A percentile compares a stretch with the other conserved stretches of the same genome.
Conservation (phyloP, 768 basidiomycete genomes). For the Serpula lacrymans region DNA sequence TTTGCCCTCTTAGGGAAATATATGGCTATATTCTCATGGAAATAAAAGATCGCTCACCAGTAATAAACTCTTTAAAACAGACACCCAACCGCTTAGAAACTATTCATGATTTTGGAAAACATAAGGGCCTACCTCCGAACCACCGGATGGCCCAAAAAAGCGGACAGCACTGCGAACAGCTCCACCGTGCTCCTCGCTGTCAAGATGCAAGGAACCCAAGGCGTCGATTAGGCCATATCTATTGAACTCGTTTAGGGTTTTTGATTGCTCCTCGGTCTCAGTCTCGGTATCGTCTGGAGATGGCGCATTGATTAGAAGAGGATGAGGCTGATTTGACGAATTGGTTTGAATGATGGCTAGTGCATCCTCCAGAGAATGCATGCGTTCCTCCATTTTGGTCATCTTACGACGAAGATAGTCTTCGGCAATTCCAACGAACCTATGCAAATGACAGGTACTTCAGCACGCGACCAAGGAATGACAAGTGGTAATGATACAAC, state of each 20-base stretch:
- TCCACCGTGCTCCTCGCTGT: constrained; percentile 22
- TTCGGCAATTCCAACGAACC: constrained; percentile 51
- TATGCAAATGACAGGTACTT: constrained; percentile 17
- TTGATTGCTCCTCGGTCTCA: constrained; percentile 15
- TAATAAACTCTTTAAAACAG: constrained; percentile 48
- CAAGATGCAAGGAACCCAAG: constrained; percentile 44
- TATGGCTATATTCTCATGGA: not conserved
- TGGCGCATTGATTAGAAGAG: constrained; percentile 30
- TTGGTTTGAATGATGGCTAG: constrained; percentile 43
- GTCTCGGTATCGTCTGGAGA: constrained; percentile 25
- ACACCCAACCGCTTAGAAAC: no score
- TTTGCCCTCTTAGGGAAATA: constrained; percentile 12
- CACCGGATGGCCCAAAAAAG: constrained; percentile 48
- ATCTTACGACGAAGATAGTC: constrained; percentile 50
- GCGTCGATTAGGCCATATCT: constrained; percentile 28
- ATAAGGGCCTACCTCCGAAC: constrained; percentile 41
- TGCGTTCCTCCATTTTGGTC: constrained; percentile 43
- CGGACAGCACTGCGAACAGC: no score
- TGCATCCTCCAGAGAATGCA: constrained; percentile 54
- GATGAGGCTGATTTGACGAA: constrained; percentile 39
- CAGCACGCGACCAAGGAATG: not conserved
- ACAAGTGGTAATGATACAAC: constrained; percentile 11
- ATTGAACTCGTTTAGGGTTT: constrained; percentile 7
- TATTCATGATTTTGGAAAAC: no score
- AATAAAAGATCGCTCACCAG: constrained; percentile 28